These are phyloP conservation scores for Sonneratia alba DNA, from an alignment of 345 rosid species.

Conservation along the genomic window DNA sequence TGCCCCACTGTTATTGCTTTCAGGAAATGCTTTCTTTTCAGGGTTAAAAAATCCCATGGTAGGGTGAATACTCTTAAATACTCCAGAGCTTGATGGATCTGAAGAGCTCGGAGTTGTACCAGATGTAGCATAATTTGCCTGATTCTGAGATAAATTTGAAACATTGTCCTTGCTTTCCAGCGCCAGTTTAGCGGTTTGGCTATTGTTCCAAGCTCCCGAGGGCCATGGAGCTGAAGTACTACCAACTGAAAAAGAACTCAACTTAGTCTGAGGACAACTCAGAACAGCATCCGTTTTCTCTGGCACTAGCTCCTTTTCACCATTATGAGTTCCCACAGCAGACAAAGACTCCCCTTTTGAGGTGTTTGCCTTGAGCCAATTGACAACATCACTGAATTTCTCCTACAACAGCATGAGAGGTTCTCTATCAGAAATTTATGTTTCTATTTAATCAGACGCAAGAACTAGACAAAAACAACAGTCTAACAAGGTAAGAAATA, in stretches of 20 bases:
- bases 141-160: constrained; percentile 24
- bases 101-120: constrained; percentile 18
- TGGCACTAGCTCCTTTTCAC: constrained; percentile 32
- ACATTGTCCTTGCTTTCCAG: constrained; percentile 36
- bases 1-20: constrained; percentile 3
- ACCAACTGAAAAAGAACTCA: constrained; percentile 18
- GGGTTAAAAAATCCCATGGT: constrained; percentile 6
- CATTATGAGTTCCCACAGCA: constrained; percentile 25
- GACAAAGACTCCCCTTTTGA: constrained; percentile 34
- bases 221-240: constrained; percentile 22
- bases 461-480: background rate
- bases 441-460: background rate
- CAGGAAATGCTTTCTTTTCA: constrained; percentile 5
- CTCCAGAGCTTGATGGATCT: constrained; percentile 32
- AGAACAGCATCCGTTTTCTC: constrained; percentile 32
- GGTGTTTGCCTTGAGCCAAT: constrained; percentile 71
- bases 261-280: constrained; percentile 26
- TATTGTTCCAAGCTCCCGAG: constrained; percentile 29
- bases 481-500: background rate
- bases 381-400: constrained; percentile 76
- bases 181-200: constrained; percentile 17
- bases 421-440: constrained; percentile 7
- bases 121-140: constrained; percentile 22
- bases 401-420: constrained; percentile 34
- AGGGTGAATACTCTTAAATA: constrained; percentile 19